Evolutionary conservation across 306 rosid genomes (phyloP).

Genomic region (Trichosanthes cucumerina): DNA sequence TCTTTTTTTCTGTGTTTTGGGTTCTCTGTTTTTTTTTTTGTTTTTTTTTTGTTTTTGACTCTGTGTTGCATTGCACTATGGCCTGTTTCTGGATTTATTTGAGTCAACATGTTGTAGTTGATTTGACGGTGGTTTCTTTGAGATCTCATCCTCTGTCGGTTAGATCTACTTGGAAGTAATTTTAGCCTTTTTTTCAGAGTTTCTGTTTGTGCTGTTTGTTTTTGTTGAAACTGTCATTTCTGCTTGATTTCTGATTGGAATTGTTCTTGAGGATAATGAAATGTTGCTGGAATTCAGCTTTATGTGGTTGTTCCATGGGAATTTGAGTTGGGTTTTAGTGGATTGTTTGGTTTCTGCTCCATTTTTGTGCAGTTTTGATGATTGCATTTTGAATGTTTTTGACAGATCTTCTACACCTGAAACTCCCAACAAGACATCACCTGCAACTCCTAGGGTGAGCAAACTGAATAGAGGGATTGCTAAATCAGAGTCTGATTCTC

Average conservation of each 20-base stretch:
- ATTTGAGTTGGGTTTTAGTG: conserved; percentile 14
- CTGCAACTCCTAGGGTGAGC: conserved; percentile 72
- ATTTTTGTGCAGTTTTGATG: conserved; percentile 13
- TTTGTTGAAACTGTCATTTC: neutral
- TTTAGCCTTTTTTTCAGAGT: neutral
- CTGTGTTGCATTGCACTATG: conserved; percentile 12
- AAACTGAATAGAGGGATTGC: conserved; percentile 50
- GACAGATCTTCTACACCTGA: conserved; percentile 56
- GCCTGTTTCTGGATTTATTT: conserved; percentile 7
- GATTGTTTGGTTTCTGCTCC: conserved; percentile 10
- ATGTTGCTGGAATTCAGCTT: neutral
- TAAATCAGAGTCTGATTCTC: conserved; percentile 64
- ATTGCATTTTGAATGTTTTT: conserved; percentile 6
- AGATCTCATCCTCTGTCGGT: conserved; percentile 5
- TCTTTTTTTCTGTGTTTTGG: neutral
- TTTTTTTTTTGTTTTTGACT: no score
- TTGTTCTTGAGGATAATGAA: neutral
- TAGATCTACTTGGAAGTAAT: conserved; percentile 10
- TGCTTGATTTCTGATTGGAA: neutral
- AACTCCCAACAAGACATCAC: conserved; percentile 58
- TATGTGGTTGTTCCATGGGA: neutral
- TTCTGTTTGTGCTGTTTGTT: neutral
- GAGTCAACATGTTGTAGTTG: neutral
- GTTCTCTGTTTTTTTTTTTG: conserved; percentile 12
- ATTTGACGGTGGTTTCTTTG: neutral